phyloP scores from a whole-genome alignment of 257 asterid genomes.

The Nicotiana benthamiana region DNA sequence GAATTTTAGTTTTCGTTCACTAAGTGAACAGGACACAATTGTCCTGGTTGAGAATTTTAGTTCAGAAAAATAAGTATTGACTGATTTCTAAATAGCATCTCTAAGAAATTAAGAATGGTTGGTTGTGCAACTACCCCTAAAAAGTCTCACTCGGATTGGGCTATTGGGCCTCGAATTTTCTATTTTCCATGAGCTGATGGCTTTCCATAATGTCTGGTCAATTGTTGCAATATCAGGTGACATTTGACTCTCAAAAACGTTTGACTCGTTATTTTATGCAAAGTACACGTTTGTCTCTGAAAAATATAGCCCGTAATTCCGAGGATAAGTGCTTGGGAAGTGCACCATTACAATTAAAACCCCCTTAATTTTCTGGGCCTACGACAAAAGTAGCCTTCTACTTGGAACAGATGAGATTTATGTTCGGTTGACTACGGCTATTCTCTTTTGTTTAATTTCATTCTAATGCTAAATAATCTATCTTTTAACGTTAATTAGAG shows the following conservation, averaged over 20 bases:
- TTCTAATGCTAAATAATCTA: background rate
- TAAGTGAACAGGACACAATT: no score
- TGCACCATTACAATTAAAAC: background rate
- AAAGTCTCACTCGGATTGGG: background rate
- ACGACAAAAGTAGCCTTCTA: background rate
- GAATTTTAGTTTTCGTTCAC: no score
- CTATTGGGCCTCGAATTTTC: background rate
- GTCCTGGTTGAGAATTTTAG: no score
- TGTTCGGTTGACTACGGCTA: background rate
- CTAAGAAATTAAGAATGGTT: no score
- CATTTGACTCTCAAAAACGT: background rate
- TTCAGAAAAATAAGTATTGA: no score
- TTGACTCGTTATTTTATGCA: background rate
- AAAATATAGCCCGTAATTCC: background rate
- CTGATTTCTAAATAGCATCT: no score
- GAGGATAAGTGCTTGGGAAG: background rate
- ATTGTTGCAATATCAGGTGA: background rate
- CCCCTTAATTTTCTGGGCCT: background rate
- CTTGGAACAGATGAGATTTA: background rate
- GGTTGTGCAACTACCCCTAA: no score
- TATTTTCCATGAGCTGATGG: background rate
- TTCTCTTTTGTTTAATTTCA: no score
- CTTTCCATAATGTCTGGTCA: slow-evolving; percentile 8
- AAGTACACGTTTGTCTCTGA: background rate
- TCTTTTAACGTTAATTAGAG: no score